These are phyloP conservation scores for Phialocephala subalpina DNA, from an alignment of 2,329 filamentous ascomycete species.

Conservation along the genomic window DNA sequence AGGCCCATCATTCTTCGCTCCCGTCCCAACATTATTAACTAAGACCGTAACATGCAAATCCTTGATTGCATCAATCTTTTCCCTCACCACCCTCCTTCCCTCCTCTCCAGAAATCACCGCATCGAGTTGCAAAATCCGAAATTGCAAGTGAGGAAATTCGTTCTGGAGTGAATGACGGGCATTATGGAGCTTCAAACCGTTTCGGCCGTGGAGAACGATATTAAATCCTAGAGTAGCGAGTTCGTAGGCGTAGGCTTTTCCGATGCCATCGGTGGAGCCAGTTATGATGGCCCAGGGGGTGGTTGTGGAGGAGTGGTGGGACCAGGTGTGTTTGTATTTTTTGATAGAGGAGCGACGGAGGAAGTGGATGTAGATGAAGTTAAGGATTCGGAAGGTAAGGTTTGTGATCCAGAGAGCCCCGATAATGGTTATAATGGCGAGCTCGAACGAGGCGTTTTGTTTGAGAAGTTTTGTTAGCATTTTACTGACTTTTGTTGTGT, in stretches of 20 bases:
- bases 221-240: slow-evolving; percentile 62
- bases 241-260: slow-evolving; percentile 57
- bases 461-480: not conserved
- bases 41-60: slow-evolving; percentile 55
- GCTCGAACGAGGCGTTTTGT: not conserved
- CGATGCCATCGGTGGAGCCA: slow-evolving; percentile 63
- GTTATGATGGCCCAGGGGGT: slow-evolving; percentile 58
- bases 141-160: slow-evolving; percentile 49
- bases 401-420: not conserved
- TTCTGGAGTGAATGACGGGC: slow-evolving; percentile 50
- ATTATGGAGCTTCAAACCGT: slow-evolving; percentile 53
- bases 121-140: slow-evolving; percentile 55
- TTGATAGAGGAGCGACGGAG: slow-evolving; percentile 13
- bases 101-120: slow-evolving; percentile 44
- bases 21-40: slow-evolving; percentile 62
- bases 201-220: slow-evolving; percentile 65
- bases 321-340: slow-evolving; percentile 14
- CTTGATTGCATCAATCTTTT: slow-evolving; percentile 45
- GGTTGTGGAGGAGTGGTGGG: not conserved
- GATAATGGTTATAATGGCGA: slow-evolving; percentile 3
- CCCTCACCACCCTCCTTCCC: slow-evolving; percentile 37
- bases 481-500: not conserved
- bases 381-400: not conserved
- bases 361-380: slow-evolving; percentile 20
- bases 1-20: not conserved